Percentiles rank a stretch among this genome's conserved stretches.
Conservation (phyloP, 192 early-diverging fungal species). For the Umbelopsis vinacea region DNA sequence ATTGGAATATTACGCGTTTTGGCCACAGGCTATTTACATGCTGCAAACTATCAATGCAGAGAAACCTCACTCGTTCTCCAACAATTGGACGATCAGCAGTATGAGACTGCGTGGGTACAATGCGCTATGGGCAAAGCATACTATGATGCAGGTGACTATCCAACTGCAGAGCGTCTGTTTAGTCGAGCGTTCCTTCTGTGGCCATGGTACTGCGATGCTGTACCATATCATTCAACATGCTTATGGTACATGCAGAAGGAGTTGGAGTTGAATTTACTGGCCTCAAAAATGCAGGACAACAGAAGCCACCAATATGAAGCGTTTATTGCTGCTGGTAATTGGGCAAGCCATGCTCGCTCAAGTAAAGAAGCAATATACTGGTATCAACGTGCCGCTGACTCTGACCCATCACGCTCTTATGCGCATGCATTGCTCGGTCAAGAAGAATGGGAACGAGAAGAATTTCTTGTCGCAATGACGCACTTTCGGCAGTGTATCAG, state of each 20-base stretch:
- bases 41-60: slow-evolving; percentile 31
- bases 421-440: slow-evolving; percentile 33
- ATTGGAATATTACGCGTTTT: slow-evolving; percentile 26
- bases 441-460: slow-evolving; percentile 38
- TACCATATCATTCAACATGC: slow-evolving; percentile 39
- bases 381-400: slow-evolving; percentile 34
- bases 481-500: slow-evolving; percentile 34
- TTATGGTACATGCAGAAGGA: slow-evolving; percentile 37
- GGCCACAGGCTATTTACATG: slow-evolving; percentile 31
- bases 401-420: slow-evolving; percentile 29
- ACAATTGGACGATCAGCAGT: slow-evolving; percentile 38
- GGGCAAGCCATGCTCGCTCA: slow-evolving; percentile 24
- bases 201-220: slow-evolving; percentile 39
- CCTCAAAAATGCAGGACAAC: slow-evolving; percentile 38
- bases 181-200: slow-evolving; percentile 30
- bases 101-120: slow-evolving; percentile 32
- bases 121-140: slow-evolving; percentile 34
- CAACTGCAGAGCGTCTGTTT: slow-evolving; percentile 31
- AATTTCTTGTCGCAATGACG: slow-evolving; percentile 31
- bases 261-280: slow-evolving; percentile 36
- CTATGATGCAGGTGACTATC: slow-evolving; percentile 36
- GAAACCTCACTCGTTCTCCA: slow-evolving; percentile 28
- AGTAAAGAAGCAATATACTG: slow-evolving; percentile 33
- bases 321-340: slow-evolving; percentile 40
- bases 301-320: slow-evolving; percentile 33